Evolutionary conservation across 306 rosid genomes (phyloP), one percentile per base, ranked within the genome.

Genomic region (Rubus parviflorus): DNA sequence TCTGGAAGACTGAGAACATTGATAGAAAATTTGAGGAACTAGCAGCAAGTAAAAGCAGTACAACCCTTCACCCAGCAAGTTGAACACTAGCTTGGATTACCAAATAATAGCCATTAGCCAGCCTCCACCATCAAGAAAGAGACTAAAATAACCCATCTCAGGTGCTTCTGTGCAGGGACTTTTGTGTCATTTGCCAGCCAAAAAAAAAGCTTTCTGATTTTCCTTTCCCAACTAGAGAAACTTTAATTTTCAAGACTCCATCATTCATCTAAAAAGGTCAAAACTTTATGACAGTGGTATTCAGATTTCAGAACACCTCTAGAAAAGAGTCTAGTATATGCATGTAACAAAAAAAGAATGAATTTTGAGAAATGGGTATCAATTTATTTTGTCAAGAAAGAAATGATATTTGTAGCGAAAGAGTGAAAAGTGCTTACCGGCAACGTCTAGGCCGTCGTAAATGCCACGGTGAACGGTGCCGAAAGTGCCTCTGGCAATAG

Each of bases 391-490:
- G 35, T 30, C 35, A 30, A 30, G 35, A 30, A 30, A 30, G 35
- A 30, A 30, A 30, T 1, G 35, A 30, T 30, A 2, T 30, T 1
- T 30, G 35, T 1, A 30, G 35, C 23, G 19, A 49, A 41, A 42
- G 6, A 46, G 8, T 16, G 20, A 47, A 23, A 65, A 3, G 6
- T 49, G 14, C 48, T 5, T 84, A 95, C 99, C 97, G 8, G 97
- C 99, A 66, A 92, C 99, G 74, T 95, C 99, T 57, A 58, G 88
- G 54, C 97, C 97, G 68, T 95, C 97, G 81, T 95, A 95, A 81
- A 90, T 74, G 77, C 97, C 99, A 48, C 99, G 95, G 80, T 95
- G 99, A 80, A 95, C 99, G 48, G 99, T 89, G n/a, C 97, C 99
- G 79, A 95, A 95, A 79, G 97, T 91, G 43, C 99, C 99, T 52